Conservation (phyloP, 2,329 filamentous ascomycete genomes). For the Hypoxylon sp. region DNA sequence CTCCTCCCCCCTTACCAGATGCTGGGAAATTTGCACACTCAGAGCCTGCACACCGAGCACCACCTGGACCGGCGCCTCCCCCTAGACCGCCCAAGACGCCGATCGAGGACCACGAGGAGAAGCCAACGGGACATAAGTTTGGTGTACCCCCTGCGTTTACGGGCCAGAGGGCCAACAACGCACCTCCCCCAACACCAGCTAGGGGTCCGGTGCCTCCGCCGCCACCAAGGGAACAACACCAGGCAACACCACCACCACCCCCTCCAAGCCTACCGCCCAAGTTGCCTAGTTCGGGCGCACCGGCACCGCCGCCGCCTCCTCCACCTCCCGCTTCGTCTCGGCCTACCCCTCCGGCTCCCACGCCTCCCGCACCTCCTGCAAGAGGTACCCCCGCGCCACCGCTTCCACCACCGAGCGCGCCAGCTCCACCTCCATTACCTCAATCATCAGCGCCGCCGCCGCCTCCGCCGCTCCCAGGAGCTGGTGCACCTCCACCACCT, state of each 20-base stretch:
- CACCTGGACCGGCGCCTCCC: constrained; percentile 75
- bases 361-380: constrained; percentile 64
- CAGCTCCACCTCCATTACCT: constrained; percentile 47
- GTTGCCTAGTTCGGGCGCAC: constrained; percentile 54
- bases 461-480: constrained; percentile 41
- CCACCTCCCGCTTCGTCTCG: constrained; percentile 64
- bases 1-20: constrained; percentile 89
- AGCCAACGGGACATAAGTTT: constrained; percentile 68
- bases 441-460: constrained; percentile 49
- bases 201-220: constrained; percentile 81
- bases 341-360: constrained; percentile 61
- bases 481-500: constrained; percentile 40
- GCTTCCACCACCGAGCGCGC: constrained; percentile 38
- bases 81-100: constrained; percentile 79
- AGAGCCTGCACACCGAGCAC: constrained; percentile 60
- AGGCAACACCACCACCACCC: constrained; percentile 57
- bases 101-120: constrained; percentile 74
- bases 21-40: constrained; percentile 86
- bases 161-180: constrained; percentile 70
- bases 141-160: constrained; percentile 85
- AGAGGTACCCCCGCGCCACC: constrained; percentile 64
- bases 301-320: constrained; percentile 62
- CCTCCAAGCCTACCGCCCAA: constrained; percentile 52
- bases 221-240: constrained; percentile 66
- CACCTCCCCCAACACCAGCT: constrained; percentile 82